A percentile compares a stretch with the other conserved stretches of the same genome.
These are phyloP conservation scores for Ormosia semicastrata DNA, from an alignment of 306 rosid species.

Conservation along the genomic window DNA sequence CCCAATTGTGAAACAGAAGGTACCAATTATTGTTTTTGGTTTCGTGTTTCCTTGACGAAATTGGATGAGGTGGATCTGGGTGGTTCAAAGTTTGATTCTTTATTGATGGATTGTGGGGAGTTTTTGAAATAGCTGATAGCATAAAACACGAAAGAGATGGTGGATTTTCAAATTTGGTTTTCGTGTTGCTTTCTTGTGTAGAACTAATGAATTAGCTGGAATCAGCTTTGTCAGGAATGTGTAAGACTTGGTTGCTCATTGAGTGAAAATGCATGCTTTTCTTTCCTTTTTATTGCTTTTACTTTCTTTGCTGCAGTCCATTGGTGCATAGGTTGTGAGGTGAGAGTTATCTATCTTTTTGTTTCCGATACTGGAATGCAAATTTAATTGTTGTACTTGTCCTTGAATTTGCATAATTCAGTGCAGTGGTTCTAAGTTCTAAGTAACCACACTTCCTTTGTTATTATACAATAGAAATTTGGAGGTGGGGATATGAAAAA, in stretches of 20 bases:
- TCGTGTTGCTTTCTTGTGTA: not conserved
- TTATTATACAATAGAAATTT: not conserved
- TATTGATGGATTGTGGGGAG: not conserved
- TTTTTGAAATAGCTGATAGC: not conserved
- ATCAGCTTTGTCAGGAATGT: not conserved
- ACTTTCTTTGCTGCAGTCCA: not conserved
- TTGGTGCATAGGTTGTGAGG: constrained; percentile 10
- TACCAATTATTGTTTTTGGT: constrained; percentile 22
- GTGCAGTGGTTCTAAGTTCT: not conserved
- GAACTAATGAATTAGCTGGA: not conserved
- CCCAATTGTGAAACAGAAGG: constrained; percentile 96
- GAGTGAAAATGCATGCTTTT: constrained; percentile 17
- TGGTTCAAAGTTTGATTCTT: not conserved
- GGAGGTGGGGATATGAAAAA: not conserved
- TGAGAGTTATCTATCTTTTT: not conserved
- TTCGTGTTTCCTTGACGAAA: not conserved
- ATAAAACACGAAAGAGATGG: not conserved
- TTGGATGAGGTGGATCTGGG: constrained; percentile 39
- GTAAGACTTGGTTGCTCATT: not conserved
- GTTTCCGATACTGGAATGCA: not conserved
- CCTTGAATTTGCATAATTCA: not conserved
- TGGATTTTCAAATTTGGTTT: not conserved
- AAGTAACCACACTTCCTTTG: not conserved
- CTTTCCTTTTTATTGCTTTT: not conserved
- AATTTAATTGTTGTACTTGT: not conserved